Evolutionary conservation across 331 rosid genomes (phyloP), one percentile per base, ranked within the genome.

Genomic region (Rhamnella rubrinervis): DNA sequence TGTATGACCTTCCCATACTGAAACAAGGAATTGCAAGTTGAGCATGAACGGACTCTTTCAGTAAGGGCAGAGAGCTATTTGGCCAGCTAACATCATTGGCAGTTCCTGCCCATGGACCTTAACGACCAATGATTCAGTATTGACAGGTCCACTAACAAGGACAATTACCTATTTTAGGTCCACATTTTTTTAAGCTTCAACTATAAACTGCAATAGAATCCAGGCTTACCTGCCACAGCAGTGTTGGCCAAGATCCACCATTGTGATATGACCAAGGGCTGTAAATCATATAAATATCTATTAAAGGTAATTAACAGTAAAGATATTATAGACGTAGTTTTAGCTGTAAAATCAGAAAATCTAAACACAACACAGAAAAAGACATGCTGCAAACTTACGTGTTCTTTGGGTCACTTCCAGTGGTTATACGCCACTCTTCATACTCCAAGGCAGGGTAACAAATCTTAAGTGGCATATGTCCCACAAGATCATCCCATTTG

Each of bases 231-330:
- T 95, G 99, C 97, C 99, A 95, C 61, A 95, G 75, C 71, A 95
- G 97, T 16, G 98, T 91, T 4, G 99, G 99, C 99, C 99, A 95
- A 68, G 99, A 95, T 69, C 99, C 99, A 25, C 96, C 97, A 60
- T 95, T 95, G 72, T 95, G 99, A 82, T 95, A 95, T 56, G 99
- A 95, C 99, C 97, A 95, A 25, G 99, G 89, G 59, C 98, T 95
- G 95, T 71, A 70, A 65, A 68, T 76, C 49, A 58, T 62, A 71
- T 44, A 71, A 19, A 50, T 13, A 61, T 37, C 44, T 38, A 68
- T 78, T 51, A 70, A 71, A 70, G 51, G 41, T 62, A 23, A 58
- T 55, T 55, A 37, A 71, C 58, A 23, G 35, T 21, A 18, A 20
- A 11, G 8, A 41, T 31, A 51, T 7, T 71, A 25, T n/a, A 55